Percentiles rank a stretch among this genome's conserved stretches.
phyloP scores from a whole-genome alignment of 805 yeast genomes.

The Candida coleopterorum region DNA sequence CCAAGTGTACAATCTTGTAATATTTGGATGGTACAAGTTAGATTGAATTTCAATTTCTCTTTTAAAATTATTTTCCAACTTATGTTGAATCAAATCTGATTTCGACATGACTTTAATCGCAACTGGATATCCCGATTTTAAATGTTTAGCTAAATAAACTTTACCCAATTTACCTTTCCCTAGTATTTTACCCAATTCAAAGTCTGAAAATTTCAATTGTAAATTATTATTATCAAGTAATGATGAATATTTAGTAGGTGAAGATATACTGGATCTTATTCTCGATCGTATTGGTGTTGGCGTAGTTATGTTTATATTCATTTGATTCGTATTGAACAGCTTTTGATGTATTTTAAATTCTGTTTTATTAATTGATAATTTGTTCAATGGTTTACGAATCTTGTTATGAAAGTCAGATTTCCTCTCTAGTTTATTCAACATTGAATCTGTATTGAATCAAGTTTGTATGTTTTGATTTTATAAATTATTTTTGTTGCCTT shows the following conservation, averaged over 20 bases:
- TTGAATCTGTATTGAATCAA: no score
- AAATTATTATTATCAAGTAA: neutral
- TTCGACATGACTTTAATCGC: conserved; percentile 92
- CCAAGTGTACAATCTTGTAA: conserved; percentile 78
- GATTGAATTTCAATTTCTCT: conserved; percentile 92
- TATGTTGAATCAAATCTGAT: conserved; percentile 65
- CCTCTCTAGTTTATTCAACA: no score
- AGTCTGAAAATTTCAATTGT: conserved; percentile 37
- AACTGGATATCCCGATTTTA: conserved; percentile 68
- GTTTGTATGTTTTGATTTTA: no score
- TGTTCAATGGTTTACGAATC: conserved; percentile 3
- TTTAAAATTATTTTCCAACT: conserved; percentile 79
- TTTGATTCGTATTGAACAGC: neutral
- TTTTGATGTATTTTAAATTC: conserved; percentile 1
- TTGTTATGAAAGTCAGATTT: neutral
- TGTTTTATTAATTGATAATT: neutral
- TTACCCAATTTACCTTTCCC: conserved; percentile 94
- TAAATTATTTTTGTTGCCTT: no score
- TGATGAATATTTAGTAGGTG: neutral
- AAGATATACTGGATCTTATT: neutral
- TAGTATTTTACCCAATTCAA: conserved; percentile 79
- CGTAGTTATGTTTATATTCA: conserved; percentile 1
- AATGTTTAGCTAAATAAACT: conserved; percentile 85
- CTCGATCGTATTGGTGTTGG: conserved; percentile 4
- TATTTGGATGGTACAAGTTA: conserved; percentile 69